A percentile compares a stretch with the other conserved stretches of the same genome.
phyloP scores from a whole-genome alignment of 2,329 filamentous ascomycete species.

The Alternaria brassicicola region DNA sequence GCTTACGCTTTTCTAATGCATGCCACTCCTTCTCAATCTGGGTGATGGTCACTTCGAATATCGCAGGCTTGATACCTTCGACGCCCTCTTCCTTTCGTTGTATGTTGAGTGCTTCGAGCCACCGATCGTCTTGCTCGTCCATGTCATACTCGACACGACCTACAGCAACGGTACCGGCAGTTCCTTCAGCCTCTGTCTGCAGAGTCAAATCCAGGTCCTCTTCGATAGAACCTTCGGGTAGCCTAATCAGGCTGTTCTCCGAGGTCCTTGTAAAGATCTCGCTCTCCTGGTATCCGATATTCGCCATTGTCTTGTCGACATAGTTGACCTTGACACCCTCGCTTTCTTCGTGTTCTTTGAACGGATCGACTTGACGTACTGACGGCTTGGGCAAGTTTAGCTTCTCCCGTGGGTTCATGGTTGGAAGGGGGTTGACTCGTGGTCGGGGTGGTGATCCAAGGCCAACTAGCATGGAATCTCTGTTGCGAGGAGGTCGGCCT shows the following conservation, averaged over 20 bases:
- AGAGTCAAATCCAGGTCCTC: conserved; percentile 66
- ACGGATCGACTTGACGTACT: conserved; percentile 78
- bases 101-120: conserved; percentile 83
- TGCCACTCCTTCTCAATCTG: conserved; percentile 99
- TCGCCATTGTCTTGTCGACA: conserved; percentile 95
- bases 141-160: conserved; percentile 98
- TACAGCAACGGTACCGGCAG: conserved; percentile 59
- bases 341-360: conserved; percentile 81
- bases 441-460: conserved; percentile 65
- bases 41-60: conserved; percentile 97
- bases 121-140: conserved; percentile 98
- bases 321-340: conserved; percentile 85
- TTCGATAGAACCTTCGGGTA: conserved; percentile 66
- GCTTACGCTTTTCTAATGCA: conserved; percentile 80
- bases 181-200: conserved; percentile 65
- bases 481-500: conserved; percentile 68
- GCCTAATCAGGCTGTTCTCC: conserved; percentile 70
- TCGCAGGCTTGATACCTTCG: conserved; percentile 85
- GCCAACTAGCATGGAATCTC: conserved; percentile 65
- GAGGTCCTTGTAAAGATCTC: conserved; percentile 79
- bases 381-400: conserved; percentile 78
- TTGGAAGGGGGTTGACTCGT: conserved; percentile 75
- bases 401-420: conserved; percentile 79
- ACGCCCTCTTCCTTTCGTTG: conserved; percentile 75
- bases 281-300: conserved; percentile 93